phyloP scores from a whole-genome alignment of 2,329 filamentous ascomycete species.

The Malbranchea zuffiana region DNA sequence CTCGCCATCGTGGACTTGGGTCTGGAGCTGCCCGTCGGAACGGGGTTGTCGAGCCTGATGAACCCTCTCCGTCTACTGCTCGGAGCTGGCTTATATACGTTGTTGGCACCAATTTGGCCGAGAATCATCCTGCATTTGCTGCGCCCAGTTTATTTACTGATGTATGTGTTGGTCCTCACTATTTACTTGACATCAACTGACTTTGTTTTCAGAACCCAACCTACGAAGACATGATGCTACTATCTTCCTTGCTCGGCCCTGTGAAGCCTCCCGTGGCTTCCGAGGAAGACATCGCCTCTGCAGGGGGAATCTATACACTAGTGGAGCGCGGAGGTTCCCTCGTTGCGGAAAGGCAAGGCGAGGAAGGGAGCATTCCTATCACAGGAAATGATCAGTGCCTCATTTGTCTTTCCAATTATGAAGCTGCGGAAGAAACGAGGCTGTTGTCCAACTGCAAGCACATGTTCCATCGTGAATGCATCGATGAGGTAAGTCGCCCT shows the following conservation, averaged over 20 bases:
- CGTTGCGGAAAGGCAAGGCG: constrained; percentile 39
- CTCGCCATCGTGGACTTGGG: constrained; percentile 45
- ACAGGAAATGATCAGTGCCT: constrained; percentile 48
- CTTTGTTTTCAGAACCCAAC: constrained; percentile 42
- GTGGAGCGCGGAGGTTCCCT: constrained; percentile 33
- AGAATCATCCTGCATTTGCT: constrained; percentile 59
- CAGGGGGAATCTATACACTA: constrained; percentile 50
- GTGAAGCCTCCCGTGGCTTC: constrained; percentile 58
- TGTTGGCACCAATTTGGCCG: constrained; percentile 57
- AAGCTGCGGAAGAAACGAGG: constrained; percentile 49
- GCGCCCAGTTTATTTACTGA: constrained; percentile 61
- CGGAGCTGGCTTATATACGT: constrained; percentile 64
- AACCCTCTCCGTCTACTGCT: constrained; percentile 39
- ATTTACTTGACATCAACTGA: constrained; percentile 11
- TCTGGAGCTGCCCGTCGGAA: constrained; percentile 53
- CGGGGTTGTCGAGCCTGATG: constrained; percentile 52
- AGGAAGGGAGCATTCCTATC: constrained; percentile 26
- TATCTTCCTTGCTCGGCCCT: constrained; percentile 55
- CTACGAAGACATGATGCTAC: constrained; percentile 61
- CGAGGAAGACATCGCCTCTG: constrained; percentile 51
- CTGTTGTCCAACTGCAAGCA: constrained; percentile 54
- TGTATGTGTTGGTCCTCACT: constrained; percentile 31
- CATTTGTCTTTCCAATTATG: constrained; percentile 57
- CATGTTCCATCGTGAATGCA: constrained; percentile 57
- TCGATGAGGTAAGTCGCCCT: constrained; percentile 49